Percentiles rank a stretch among this genome's conserved stretches.
Conservation (phyloP, 176 grass and related monocot species). For the Phoenix dactylifera region DNA sequence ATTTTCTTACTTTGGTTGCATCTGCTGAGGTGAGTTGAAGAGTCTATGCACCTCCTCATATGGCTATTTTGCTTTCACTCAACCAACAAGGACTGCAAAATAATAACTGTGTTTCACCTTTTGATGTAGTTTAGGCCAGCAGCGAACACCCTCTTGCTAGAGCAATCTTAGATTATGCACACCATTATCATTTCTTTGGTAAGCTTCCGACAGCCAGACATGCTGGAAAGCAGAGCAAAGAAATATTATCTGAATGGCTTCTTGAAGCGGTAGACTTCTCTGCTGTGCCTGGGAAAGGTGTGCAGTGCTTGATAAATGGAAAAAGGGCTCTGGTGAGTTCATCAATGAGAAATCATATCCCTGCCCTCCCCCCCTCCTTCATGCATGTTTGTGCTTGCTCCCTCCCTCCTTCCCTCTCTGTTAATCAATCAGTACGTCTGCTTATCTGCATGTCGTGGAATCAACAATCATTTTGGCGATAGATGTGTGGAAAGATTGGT, state of each 20-base stretch:
- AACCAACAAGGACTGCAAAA: too few species aligned
- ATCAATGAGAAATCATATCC: background rate
- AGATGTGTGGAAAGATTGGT: too few species aligned
- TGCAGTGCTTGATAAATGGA: slow-evolving; percentile 55
- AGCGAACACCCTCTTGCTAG: slow-evolving; percentile 94
- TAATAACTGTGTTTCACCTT: slow-evolving; percentile 12
- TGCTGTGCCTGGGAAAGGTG: slow-evolving; percentile 63
- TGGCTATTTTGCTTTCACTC: background rate
- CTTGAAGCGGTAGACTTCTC: slow-evolving; percentile 62
- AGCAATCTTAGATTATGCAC: slow-evolving; percentile 85
- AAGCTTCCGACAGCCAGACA: slow-evolving; percentile 51
- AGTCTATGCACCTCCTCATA: background rate
- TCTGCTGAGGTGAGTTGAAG: slow-evolving; percentile 75
- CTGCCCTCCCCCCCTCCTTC: background rate
- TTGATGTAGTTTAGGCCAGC: slow-evolving; percentile 72
- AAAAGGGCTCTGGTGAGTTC: slow-evolving; percentile 74
- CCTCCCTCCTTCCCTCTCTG: too few species aligned
- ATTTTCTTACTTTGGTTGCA: slow-evolving; percentile 87
- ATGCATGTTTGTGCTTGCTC: background rate
- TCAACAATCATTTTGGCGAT: too few species aligned
- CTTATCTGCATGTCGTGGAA: too few species aligned
- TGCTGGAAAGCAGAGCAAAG: slow-evolving; percentile 44
- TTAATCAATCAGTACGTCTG: too few species aligned
- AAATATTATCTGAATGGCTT: slow-evolving; percentile 58
- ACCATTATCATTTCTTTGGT: slow-evolving; percentile 88